phyloP scores from a whole-genome alignment of 768 basidiomycete species.

The Steccherinum ochraceum region DNA sequence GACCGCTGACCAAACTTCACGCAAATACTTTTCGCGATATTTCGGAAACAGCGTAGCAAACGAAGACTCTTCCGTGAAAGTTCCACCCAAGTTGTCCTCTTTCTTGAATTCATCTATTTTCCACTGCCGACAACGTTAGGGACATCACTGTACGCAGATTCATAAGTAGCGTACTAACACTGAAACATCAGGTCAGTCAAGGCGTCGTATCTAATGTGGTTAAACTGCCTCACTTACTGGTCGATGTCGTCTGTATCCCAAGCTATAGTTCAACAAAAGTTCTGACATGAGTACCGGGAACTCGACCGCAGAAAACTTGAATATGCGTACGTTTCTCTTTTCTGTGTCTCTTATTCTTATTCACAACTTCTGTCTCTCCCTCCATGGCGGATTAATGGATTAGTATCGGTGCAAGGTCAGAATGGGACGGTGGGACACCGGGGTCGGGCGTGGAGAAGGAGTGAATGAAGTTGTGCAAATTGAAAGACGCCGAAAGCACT shows the following conservation, averaged over 20 bases:
- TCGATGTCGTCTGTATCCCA: conserved; percentile 99
- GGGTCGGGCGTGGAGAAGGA: too few species aligned
- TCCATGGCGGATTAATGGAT: too few species aligned
- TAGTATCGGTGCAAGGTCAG: too few species aligned
- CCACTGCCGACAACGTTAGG: too few species aligned
- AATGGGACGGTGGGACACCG: too few species aligned
- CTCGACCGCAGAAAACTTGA: background rate
- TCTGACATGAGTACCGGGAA: too few species aligned
- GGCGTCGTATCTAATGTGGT: background rate
- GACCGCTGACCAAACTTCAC: conserved; percentile 91
- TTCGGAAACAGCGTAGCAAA: conserved; percentile 98
- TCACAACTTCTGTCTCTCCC: conserved; percentile 38
- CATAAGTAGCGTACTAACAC: too few species aligned
- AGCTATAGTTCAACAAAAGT: conserved; percentile 41
- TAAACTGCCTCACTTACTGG: conserved; percentile 60
- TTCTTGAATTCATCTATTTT: conserved; percentile 76
- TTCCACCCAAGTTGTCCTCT: conserved; percentile 71
- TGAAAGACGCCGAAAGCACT: too few species aligned
- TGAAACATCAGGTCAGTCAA: conserved; percentile 8
- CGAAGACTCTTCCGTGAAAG: conserved; percentile 93
- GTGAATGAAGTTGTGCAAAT: too few species aligned
- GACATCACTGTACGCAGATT: background rate
- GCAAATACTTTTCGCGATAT: conserved; percentile 94
- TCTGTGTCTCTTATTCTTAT: conserved; percentile 84
- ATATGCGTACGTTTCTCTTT: conserved; percentile 80